Base-by-base conservation (phyloP, 371 early-diverging fungal species). In the Racocetra persica region DNA sequence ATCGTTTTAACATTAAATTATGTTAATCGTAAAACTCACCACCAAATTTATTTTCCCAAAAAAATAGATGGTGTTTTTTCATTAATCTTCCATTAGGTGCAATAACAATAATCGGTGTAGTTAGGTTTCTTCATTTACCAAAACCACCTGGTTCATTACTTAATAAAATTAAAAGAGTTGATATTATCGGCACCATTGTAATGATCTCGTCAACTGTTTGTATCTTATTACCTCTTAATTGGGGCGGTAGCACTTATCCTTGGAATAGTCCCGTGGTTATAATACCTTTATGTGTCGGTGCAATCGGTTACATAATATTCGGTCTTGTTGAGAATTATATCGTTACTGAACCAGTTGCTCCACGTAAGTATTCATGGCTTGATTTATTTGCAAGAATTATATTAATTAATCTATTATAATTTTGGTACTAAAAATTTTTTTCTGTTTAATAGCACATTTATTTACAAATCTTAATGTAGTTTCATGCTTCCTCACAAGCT, bases 81-180 rank as follows among this genome's bases (percentile, higher is more conserved):
- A 90, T 94, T 81, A 94, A 95, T 83, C 78, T 95, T n/a, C 95
- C 94, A 0, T 59, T 93, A 20, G 88, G 92, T 20, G 89, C 84
- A 5, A 77, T 93, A 38, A 81, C 92, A 1, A 80, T 91, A 41
- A 51, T 86, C 4, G 84, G 91, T 20, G 82, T 93, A 65, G 71
- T 84, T 62, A 83, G 93, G 62, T 65, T 91, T 20, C 86, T 93
- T 20, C 84, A 86, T n/a, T 76, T 91, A 69, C 91, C 87, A 22
- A 80, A 73, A 73, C 90, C 83, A 16, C 70, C 65, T 32, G 91
- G 90, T 4, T 82, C 86, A 20, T 78, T 92, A 14, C 67, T 77
- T 76, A 80, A 77, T 4, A 90, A 90, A 74, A 57, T 93, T 28
- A 84, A 83, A 18, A 82, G 86, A 18, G 82, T 92, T 26, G 93